Evolutionary conservation across 2,329 filamentous ascomycete genomes (phyloP), one percentile per base, ranked within the genome.

Genomic region (Fusarium sublunatum): DNA sequence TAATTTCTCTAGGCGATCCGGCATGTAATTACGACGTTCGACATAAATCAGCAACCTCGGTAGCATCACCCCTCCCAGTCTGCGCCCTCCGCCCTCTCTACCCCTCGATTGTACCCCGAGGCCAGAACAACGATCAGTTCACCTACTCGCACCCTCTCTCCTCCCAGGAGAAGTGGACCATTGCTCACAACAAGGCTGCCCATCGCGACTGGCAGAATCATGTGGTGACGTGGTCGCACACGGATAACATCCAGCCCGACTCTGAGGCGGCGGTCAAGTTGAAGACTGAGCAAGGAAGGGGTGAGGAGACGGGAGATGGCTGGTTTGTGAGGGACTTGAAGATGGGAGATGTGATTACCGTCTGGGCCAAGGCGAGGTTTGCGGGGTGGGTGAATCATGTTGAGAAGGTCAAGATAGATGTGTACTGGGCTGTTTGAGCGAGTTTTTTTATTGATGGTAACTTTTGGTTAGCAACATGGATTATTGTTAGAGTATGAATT

Each of bases 301-400:
- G 86, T 1, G 70, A 68, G 19, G 79, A 69, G 5, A 85, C 83
- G 1, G 82, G 76, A 0, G 79, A 81, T 47, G 87, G 87, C 1
- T 74, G 80, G 34, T 88, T 87, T 70, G 81, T 89, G 31, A 80
- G 82, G 13, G 77, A 74, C 41, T 69, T 89, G 63, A 81, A 79
- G 63, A 63, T 86, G n/a, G 87, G 87, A 1, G 87, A 89, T 64
- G 81, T 86, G 15, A 74, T 89, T 10, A 88, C 86, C 0, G 68
- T 89, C 2, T 89, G 86, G 86, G 86, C 76, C 1, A 86, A 83
- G 72, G 80, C 84, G 3, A 79, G 86, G 55, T 88, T 85, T 52
- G 72, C 70, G 0, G 81, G 75, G 0, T 89, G 87, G 87, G 41
- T 50, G 2, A 88, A 88, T 59, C 48, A 74, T 11, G 71, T 88